phyloP scores from a whole-genome alignment of 2,329 filamentous ascomycete genomes.

The Monilinia vaccinii-corymbosi region DNA sequence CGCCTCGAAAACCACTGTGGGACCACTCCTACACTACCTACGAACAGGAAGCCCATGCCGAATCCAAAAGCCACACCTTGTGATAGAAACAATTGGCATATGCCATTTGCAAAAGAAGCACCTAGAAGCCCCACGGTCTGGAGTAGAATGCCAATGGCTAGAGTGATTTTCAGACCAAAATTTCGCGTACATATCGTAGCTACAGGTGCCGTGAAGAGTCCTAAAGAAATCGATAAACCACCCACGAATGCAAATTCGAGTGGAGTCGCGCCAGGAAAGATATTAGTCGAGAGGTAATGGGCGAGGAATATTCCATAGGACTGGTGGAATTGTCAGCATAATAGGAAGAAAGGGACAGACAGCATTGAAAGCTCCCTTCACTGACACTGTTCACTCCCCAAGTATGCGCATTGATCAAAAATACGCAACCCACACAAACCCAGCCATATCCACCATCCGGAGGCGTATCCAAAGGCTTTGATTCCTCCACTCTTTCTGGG shows the following conservation, averaged over 20 bases:
- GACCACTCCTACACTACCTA: conserved; percentile 51
- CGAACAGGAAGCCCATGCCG: conserved; percentile 68
- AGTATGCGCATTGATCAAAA: conserved; percentile 38
- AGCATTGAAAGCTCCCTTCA: conserved; percentile 13
- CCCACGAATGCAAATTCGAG: conserved; percentile 73
- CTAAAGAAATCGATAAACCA: conserved; percentile 55
- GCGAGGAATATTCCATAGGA: conserved; percentile 69
- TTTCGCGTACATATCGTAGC: conserved; percentile 37
- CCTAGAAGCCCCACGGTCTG: conserved; percentile 57
- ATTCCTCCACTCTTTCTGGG: background rate
- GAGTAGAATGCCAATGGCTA: conserved; percentile 56
- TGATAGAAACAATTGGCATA: conserved; percentile 68
- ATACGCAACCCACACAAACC: conserved; percentile 40
- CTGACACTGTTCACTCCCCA: conserved; percentile 34
- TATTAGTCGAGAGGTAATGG: conserved; percentile 58
- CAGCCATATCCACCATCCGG: conserved; percentile 51
- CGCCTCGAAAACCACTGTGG: conserved; percentile 53
- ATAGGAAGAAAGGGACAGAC: too few species aligned
- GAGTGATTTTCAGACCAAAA: conserved; percentile 53
- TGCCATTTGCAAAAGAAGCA: conserved; percentile 57
- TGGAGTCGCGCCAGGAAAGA: conserved; percentile 52
- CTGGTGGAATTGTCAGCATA: conserved; percentile 24
- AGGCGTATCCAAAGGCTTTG: conserved; percentile 31
- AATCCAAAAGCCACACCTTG: conserved; percentile 72
- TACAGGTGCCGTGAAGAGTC: conserved; percentile 59